Percentiles rank a stretch among this genome's conserved stretches.
Conservation (phyloP, 352 stramenopile genomes). For the Achlya hypogyna region DNA sequence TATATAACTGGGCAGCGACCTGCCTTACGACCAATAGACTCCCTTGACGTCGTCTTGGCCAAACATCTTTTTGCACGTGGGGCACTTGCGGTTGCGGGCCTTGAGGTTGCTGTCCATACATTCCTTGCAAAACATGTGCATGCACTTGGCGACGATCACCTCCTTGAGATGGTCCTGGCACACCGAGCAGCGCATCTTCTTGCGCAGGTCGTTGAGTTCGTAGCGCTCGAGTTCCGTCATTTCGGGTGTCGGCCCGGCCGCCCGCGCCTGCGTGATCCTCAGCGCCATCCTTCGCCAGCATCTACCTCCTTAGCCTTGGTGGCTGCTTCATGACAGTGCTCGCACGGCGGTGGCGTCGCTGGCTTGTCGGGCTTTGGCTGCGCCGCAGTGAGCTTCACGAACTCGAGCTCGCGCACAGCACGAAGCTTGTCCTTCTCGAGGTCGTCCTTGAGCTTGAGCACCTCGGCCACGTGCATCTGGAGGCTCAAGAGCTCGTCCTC, state of each 20-base stretch:
- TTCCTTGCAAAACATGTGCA: constrained; percentile 84
- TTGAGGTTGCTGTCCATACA: constrained; percentile 84
- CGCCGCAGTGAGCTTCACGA: background rate
- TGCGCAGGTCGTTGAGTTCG: constrained; percentile 73
- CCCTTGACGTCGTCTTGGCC: constrained; percentile 80
- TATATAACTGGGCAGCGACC: too few species aligned
- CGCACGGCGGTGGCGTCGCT: constrained; percentile 5
- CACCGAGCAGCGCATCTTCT: constrained; percentile 76
- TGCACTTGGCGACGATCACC: constrained; percentile 84
- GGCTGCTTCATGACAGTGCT: constrained; percentile 24
- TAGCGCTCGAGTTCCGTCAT: constrained; percentile 67
- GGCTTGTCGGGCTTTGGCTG: constrained; percentile 6
- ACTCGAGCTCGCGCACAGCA: background rate
- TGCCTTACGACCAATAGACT: constrained; percentile 81
- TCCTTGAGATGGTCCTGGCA: constrained; percentile 79
- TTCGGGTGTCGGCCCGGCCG: constrained; percentile 27
- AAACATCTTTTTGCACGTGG: constrained; percentile 88
- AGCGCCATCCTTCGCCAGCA: too few species aligned
- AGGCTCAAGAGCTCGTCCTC: constrained; percentile 52
- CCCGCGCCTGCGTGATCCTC: constrained; percentile 31
- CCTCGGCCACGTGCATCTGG: constrained; percentile 44
- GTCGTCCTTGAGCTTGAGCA: constrained; percentile 50
- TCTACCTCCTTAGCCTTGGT: too few species aligned
- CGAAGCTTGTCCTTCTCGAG: constrained; percentile 42
- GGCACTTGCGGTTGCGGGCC: constrained; percentile 83